Evolutionary conservation across 2,329 filamentous ascomycete genomes (phyloP).

Genomic region (Macrophomina phaseolina): DNA sequence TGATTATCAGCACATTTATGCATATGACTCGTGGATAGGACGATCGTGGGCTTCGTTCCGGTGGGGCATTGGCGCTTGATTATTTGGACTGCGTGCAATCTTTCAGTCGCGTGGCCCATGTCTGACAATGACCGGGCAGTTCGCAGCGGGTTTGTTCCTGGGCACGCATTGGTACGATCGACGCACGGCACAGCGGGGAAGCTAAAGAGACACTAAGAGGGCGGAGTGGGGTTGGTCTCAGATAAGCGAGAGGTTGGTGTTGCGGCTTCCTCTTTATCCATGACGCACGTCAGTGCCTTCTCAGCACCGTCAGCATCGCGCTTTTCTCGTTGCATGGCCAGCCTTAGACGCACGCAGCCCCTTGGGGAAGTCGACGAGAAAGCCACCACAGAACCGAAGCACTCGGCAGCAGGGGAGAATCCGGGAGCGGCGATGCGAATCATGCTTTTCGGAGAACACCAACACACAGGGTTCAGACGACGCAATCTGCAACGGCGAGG

Average conservation of each 20-base stretch:
- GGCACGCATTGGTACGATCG: background rate
- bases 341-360: background rate
- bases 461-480: background rate
- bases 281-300: conserved; percentile 5
- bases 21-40: background rate
- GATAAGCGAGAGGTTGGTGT: conserved; percentile 22
- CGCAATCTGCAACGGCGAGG: background rate
- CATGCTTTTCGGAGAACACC: background rate
- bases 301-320: background rate
- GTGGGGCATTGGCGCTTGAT: background rate
- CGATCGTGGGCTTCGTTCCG: background rate
- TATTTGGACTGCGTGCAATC: background rate
- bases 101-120: conserved; percentile 8
- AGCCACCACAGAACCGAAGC: background rate
- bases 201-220: background rate
- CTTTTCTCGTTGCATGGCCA: background rate
- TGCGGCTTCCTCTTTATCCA: conserved; percentile 10
- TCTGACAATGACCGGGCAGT: background rate
- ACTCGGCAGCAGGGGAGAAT: no score
- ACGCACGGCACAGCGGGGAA: background rate
- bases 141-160: background rate
- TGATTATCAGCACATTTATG: background rate
- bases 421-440: background rate
- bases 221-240: conserved; percentile 17
- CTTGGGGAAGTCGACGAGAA: background rate